Conservation (phyloP, 495 filamentous ascomycete genomes). For the Evernia prunastri region DNA sequence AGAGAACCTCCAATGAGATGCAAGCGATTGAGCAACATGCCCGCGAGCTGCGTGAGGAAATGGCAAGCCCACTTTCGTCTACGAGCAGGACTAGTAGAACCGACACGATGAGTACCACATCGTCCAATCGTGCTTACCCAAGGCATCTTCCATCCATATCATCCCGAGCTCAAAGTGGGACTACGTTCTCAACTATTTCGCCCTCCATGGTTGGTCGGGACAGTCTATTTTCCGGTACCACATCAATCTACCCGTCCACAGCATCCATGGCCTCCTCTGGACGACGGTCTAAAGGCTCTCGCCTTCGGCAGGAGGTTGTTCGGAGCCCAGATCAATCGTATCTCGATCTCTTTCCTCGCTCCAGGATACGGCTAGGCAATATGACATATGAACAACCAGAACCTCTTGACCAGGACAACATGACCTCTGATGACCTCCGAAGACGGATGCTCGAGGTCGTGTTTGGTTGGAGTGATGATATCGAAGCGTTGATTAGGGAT, state of each 20-base stretch:
- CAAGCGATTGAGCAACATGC: constrained; percentile 40
- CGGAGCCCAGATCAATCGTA: constrained; percentile 53
- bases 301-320: constrained; percentile 76
- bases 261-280: constrained; percentile 60
- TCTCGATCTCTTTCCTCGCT: constrained; percentile 57
- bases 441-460: constrained; percentile 89
- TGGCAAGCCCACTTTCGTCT: constrained; percentile 57
- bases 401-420: constrained; percentile 51
- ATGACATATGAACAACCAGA: constrained; percentile 67
- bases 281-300: constrained; percentile 60
- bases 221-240: constrained; percentile 27
- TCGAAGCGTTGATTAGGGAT: constrained; percentile 75
- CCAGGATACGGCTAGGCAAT: constrained; percentile 68
- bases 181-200: constrained; percentile 34
- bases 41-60: constrained; percentile 49
- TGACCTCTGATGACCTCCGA: constrained; percentile 80
- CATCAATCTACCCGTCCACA: constrained; percentile 38
- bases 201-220: constrained; percentile 29
- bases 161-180: constrained; percentile 38
- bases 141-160: constrained; percentile 33
- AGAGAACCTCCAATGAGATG: constrained; percentile 41
- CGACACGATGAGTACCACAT: constrained; percentile 52
- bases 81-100: constrained; percentile 58
- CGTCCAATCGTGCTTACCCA: constrained; percentile 38
- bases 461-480: constrained; percentile 90